These are phyloP conservation scores for Hypoxylon rickii DNA, from an alignment of 495 filamentous ascomycete species.

Conservation along the genomic window DNA sequence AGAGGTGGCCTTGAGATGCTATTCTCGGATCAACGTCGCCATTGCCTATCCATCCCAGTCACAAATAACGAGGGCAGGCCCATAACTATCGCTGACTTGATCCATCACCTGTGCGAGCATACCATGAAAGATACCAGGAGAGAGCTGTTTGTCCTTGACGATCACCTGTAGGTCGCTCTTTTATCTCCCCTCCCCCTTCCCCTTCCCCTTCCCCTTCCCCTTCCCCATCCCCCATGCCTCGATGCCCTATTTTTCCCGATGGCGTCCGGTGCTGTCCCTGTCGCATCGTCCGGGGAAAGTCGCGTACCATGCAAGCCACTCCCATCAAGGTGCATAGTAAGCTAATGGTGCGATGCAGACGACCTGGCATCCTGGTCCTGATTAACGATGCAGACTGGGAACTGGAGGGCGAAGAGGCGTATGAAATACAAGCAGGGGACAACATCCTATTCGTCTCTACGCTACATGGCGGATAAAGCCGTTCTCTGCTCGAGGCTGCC, in stretches of 20 bases:
- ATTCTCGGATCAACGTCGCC: conserved; percentile 79
- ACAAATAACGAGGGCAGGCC: conserved; percentile 59
- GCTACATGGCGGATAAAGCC: conserved; percentile 81
- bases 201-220: neutral
- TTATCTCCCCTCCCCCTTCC: conserved; percentile 1
- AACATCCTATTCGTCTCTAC: conserved; percentile 97
- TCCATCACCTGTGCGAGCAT: conserved; percentile 79
- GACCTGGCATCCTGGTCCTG: conserved; percentile 94
- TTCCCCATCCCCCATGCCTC: too few species aligned
- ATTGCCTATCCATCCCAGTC: conserved; percentile 70
- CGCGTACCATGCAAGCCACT: conserved; percentile 14
- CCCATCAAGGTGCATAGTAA: conserved; percentile 19
- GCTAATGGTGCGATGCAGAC: conserved; percentile 56
- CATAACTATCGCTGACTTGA: conserved; percentile 74
- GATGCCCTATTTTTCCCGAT: conserved; percentile 18
- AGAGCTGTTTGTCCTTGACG: conserved; percentile 88
- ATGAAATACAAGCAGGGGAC: conserved; percentile 79
- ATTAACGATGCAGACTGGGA: conserved; percentile 99
- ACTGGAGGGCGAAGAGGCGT: conserved; percentile 90
- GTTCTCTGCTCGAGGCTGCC: conserved; percentile 6
- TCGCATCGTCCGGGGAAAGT: conserved; percentile 18
- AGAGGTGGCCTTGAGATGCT: conserved; percentile 96
- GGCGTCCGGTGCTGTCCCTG: conserved; percentile 14
- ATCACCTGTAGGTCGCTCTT: conserved; percentile 71
- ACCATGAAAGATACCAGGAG: conserved; percentile 83